Percentiles rank a stretch among this genome's conserved stretches.
Evolutionary conservation across 2,329 filamentous ascomycete species (phyloP).

Genomic region (Xylaria sp.): DNA sequence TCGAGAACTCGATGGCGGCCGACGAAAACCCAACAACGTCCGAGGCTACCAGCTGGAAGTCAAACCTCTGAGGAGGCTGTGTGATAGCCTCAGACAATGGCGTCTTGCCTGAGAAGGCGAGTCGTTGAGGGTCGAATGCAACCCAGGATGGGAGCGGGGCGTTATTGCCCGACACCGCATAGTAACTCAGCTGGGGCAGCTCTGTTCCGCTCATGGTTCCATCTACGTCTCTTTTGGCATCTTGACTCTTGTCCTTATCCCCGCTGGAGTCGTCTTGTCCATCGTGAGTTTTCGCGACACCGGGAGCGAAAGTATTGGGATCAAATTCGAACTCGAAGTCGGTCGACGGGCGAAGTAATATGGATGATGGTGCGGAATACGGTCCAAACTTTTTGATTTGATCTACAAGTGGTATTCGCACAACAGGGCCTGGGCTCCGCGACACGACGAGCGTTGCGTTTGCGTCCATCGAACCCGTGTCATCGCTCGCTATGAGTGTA

Average conservation of each 20-base stretch:
- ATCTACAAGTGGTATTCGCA: conserved; percentile 61
- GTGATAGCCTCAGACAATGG: conserved; percentile 68
- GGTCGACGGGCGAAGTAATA: conserved; percentile 61
- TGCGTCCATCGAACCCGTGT: conserved; percentile 66
- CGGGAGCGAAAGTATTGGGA: conserved; percentile 66
- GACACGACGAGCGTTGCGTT: conserved; percentile 75
- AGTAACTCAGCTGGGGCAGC: conserved; percentile 66
- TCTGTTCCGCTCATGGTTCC: neutral
- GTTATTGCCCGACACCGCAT: conserved; percentile 76
- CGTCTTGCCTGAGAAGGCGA: conserved; percentile 74
- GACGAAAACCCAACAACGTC: conserved; percentile 80
- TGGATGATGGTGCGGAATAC: conserved; percentile 63
- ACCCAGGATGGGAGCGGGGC: conserved; percentile 89
- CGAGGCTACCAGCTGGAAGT: conserved; percentile 75
- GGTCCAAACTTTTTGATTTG: conserved; percentile 64
- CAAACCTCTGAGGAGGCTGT: conserved; percentile 73
- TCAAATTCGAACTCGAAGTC: conserved; percentile 61
- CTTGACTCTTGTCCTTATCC: neutral
- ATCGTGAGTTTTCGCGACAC: conserved; percentile 37
- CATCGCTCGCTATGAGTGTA: conserved; percentile 72
- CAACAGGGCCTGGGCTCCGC: conserved; percentile 56
- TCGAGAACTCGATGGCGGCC: conserved; percentile 67
- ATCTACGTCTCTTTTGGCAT: conserved; percentile 2
- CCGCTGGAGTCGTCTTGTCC: neutral
- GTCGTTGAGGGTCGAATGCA: conserved; percentile 66